These are phyloP conservation scores for Pseudogymnoascus destructans DNA, from an alignment of 2,329 filamentous ascomycete genomes.

Conservation along the genomic window DNA sequence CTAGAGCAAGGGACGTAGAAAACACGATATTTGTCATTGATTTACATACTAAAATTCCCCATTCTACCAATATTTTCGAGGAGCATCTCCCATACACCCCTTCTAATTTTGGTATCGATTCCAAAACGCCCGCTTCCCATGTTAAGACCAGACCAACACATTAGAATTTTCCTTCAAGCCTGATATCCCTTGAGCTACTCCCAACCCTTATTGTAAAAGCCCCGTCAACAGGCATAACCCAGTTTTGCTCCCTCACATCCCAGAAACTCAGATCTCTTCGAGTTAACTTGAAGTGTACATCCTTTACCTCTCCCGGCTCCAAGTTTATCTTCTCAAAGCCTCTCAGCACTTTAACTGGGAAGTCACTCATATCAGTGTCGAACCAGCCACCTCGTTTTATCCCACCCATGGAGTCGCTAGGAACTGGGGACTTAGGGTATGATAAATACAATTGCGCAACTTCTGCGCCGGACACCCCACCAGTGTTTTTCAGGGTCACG, in stretches of 20 bases:
- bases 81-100: background rate
- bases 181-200: conserved; percentile 27
- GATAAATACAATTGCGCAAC: conserved; percentile 46
- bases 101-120: background rate
- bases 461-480: conserved; percentile 34
- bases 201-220: conserved; percentile 31
- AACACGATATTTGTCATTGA: no score
- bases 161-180: conserved; percentile 22
- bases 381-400: conserved; percentile 25
- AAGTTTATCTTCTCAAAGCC: conserved; percentile 59
- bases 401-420: conserved; percentile 58
- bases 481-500: conserved; percentile 44
- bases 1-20: no score
- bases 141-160: background rate
- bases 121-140: background rate
- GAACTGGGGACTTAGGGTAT: conserved; percentile 28
- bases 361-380: conserved; percentile 31
- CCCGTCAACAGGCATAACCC: conserved; percentile 44
- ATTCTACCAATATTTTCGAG: background rate
- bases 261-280: conserved; percentile 60
- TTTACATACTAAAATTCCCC: no score
- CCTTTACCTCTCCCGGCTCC: conserved; percentile 37
- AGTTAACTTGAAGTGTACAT: conserved; percentile 44
- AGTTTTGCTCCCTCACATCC: conserved; percentile 54
- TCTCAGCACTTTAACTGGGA: conserved; percentile 53